phyloP scores from a whole-genome alignment of 202 grass and related monocot genomes.

The Zoysia matrella region DNA sequence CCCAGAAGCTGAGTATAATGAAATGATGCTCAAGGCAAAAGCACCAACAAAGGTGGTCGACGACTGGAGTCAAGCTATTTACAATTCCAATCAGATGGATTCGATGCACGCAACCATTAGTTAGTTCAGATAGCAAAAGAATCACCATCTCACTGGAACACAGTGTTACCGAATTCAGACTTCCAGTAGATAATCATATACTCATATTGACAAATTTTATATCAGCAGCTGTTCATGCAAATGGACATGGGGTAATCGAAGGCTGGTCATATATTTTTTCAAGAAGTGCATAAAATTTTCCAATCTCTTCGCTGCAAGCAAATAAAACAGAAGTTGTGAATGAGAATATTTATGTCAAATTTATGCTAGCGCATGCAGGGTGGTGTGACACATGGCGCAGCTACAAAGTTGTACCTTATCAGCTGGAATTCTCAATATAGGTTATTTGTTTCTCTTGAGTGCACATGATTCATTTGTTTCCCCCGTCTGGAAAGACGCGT shows the following conservation, averaged over 20 bases:
- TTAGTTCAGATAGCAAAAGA: conserved; percentile 21
- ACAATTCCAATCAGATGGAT: conserved; percentile 24
- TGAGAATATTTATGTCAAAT: conserved; percentile 1
- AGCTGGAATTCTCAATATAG: neutral
- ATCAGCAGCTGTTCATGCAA: neutral
- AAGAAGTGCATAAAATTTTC: neutral
- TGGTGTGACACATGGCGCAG: neutral
- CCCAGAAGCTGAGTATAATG: conserved; percentile 73
- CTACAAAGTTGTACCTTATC: neutral
- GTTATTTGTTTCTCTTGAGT: neutral
- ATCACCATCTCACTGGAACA: neutral
- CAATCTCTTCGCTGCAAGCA: neutral
- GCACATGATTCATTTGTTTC: neutral
- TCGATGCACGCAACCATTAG: conserved; percentile 45
- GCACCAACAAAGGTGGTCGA: conserved; percentile 69
- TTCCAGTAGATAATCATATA: neutral
- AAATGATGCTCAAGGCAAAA: conserved; percentile 95
- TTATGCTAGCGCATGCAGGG: neutral
- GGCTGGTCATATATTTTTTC: neutral
- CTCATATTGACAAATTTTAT: conserved; percentile 15
- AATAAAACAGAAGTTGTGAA: neutral
- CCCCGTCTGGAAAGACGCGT: neutral
- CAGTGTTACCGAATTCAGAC: neutral
- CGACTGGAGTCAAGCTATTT: conserved; percentile 31
- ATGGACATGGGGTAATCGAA: neutral